Base-by-base conservation (phyloP, 345 rosid genomes). In the Jatropha curcas region DNA sequence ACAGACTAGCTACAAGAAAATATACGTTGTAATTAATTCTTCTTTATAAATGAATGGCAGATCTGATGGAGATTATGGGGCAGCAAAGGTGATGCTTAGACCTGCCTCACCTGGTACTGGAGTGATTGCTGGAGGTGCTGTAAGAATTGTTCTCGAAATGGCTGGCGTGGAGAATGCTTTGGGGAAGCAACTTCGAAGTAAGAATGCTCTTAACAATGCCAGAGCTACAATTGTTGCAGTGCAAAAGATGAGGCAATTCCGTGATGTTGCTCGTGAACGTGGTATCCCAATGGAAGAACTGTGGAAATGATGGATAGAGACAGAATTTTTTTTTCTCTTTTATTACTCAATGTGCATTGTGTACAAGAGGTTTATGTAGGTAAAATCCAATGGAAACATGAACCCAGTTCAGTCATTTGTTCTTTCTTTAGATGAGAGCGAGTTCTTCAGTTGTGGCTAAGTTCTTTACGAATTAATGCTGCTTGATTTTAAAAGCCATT, bases 51-150 rank as follows among this genome's bases (percentile, higher is more conserved):
- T 64, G 50, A 51, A 28, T 82, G 74, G 74, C 85, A 94, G 95
- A 76, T 75, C 97, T 27, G 95, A 90, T 1, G 97, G 95, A 13
- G 89, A 89, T 62, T 89, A 73, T 62, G 98, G 97, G 74, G 98
- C 97, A 57, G 97, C 97, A 0, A 86, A 77, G 81, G 97, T 94
- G 87, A 94, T 92, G 97, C 93, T 92, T 59, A 88, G 97, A 84
- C 97, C 97, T 19, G 92, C 97, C 58, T 83, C 92, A 37, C 97
- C 97, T 24, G 98, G 98, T 73, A 88, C 97, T 0, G 98, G 98
- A 71, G 97, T 94, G 77, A 88, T 87, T 79, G 97, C 98, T 0
- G 97, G 97, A 79, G 97, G 97, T 71, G 88, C 97, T 22, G 97
- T 94, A 60, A 86, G 94, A 75, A 88, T 89, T 12, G 98, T 92